Evolutionary conservation across 257 asterid genomes (phyloP).

Genomic region (Jacaranda mimosifolia): DNA sequence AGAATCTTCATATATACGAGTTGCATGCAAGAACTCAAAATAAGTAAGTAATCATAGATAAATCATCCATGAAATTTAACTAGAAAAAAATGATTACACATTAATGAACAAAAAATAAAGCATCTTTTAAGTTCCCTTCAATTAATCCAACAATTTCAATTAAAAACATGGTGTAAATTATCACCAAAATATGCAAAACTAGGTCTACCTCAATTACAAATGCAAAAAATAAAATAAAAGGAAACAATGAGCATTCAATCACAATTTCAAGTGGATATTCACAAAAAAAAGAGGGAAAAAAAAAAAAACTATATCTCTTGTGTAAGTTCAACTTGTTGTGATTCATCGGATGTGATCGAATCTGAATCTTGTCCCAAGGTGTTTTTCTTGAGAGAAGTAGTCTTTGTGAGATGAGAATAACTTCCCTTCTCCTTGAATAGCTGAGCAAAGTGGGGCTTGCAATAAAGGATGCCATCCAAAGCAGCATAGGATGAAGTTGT

Average conservation of each 20-base stretch:
- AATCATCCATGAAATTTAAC: neutral
- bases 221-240: neutral
- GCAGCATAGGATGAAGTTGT: constrained; percentile 88
- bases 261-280: neutral
- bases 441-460: constrained; percentile 91
- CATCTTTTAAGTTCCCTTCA: neutral
- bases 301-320: constrained; percentile 10
- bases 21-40: too few species aligned
- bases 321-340: neutral
- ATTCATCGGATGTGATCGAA: neutral
- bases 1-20: too few species aligned
- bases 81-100: too few species aligned
- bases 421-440: constrained; percentile 94
- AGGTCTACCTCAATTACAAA: neutral
- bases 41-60: too few species aligned
- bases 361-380: constrained; percentile 34
- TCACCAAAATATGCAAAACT: neutral
- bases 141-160: neutral
- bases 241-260: neutral
- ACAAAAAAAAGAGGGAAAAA: neutral
- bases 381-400: constrained; percentile 56
- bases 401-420: constrained; percentile 71
- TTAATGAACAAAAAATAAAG: neutral
- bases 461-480: constrained; percentile 82
- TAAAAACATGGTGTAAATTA: neutral